A percentile compares a stretch with the other conserved stretches of the same genome.
phyloP scores from a whole-genome alignment of 192 early-diverging fungal species.

The Coemansia sp. region DNA sequence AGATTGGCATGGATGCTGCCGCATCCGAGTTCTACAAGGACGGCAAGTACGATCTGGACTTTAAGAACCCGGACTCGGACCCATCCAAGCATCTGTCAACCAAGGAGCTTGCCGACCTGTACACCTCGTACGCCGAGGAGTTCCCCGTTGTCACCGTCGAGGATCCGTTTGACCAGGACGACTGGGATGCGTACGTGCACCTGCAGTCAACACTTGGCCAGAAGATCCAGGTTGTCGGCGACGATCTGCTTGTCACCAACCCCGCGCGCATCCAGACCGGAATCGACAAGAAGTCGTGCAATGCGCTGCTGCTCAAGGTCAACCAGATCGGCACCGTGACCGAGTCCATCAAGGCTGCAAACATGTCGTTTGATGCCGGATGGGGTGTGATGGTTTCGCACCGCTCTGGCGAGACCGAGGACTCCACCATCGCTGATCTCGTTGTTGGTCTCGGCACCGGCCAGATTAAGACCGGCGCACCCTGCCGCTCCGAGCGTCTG shows the following conservation, averaged over 20 bases:
- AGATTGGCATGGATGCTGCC: conserved; percentile 97
- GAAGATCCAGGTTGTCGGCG: conserved; percentile 92
- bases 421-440: conserved; percentile 94
- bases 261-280: conserved; percentile 86
- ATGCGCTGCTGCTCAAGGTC: conserved; percentile 94
- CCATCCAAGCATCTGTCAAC: conserved; percentile 70
- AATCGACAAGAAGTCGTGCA: conserved; percentile 93
- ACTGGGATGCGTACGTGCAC: conserved; percentile 90
- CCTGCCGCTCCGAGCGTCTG: conserved; percentile 94
- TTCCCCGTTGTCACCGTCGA: conserved; percentile 97
- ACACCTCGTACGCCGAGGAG: conserved; percentile 75
- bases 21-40: conserved; percentile 99
- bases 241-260: conserved; percentile 99
- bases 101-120: conserved; percentile 80
- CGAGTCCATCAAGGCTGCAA: conserved; percentile 88
- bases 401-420: conserved; percentile 98
- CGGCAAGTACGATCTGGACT: conserved; percentile 97
- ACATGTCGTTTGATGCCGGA: conserved; percentile 77
- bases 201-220: conserved; percentile 63
- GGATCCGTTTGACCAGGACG: conserved; percentile 99
- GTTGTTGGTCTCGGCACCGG: conserved; percentile 93
- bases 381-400: conserved; percentile 99
- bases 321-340: conserved; percentile 99
- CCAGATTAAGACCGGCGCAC: conserved; percentile 99
- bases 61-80: conserved; percentile 91